These are phyloP conservation scores for Apiospora koreana DNA, from an alignment of 2,329 filamentous ascomycete species.

Conservation along the genomic window DNA sequence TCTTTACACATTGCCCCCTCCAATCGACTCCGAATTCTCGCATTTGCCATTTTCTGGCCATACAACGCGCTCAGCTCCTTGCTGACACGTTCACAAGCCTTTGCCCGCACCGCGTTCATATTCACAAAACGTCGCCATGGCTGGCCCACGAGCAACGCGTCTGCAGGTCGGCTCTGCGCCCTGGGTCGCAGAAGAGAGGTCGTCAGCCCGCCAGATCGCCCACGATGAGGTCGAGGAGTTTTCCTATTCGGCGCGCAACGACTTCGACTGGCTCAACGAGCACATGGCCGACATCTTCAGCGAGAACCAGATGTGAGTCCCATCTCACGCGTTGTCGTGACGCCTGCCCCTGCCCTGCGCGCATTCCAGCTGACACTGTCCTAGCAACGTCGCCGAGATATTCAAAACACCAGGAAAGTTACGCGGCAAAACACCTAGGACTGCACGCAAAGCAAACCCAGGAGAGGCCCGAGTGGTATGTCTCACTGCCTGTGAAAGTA, in stretches of 20 bases:
- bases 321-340: not conserved
- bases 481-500: slow-evolving; percentile 26
- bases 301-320: slow-evolving; percentile 77
- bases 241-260: slow-evolving; percentile 86
- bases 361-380: slow-evolving; percentile 28
- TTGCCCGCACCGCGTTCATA: not conserved
- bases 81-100: slow-evolving; percentile 5
- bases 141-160: slow-evolving; percentile 44
- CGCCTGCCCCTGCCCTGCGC: no score
- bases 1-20: not conserved
- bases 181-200: slow-evolving; percentile 86
- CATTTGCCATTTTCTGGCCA: not conserved
- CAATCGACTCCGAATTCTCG: not conserved
- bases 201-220: slow-evolving; percentile 73
- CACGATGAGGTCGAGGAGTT: slow-evolving; percentile 90
- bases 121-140: slow-evolving; percentile 28
- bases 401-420: slow-evolving; percentile 91
- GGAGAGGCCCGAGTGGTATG: slow-evolving; percentile 65
- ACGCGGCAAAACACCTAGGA: slow-evolving; percentile 78
- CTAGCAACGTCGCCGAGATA: slow-evolving; percentile 86
- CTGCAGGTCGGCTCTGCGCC: slow-evolving; percentile 75
- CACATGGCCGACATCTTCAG: slow-evolving; percentile 96
- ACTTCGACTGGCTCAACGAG: slow-evolving; percentile 97
- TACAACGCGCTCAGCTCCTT: slow-evolving; percentile 4
- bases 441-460: slow-evolving; percentile 60